Base-by-base conservation (phyloP, 768 basidiomycete species). In the Nidularia pulvinata region DNA sequence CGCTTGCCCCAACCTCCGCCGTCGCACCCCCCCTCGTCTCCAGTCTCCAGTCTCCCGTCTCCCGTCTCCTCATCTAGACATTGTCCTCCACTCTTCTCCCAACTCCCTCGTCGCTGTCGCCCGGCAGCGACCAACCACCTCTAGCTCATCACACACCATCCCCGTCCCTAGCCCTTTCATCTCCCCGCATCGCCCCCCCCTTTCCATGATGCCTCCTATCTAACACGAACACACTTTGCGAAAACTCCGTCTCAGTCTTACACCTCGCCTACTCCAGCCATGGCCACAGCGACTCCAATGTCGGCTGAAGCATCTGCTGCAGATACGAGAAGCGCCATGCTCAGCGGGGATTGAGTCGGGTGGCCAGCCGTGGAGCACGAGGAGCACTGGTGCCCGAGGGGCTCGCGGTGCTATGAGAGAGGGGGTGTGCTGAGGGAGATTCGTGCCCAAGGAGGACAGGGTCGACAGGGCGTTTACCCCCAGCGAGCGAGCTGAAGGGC, bases 231-330 rank as follows among this genome's bases (percentile, higher is more conserved):
- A 86, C 88, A 4, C 85, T 72, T 59, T 71, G 71, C 55, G 76
- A 83, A 33, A 89, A 59, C 14, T 86, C 87, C 16, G 86, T 88
- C 65, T 89, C 87, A 0, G 86, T 87, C 66, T 89, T 89, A 66
- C 81, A 89, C 55, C 84, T 69, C 25, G 84, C 86, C 33, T 80
- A 79, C 53, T 88, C 86, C 25, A 88, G 62, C 44, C 70, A 77
- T 0, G 85, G 85, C 60, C 82, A 77, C 56, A 57, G 47, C 44
- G 59, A 55, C 14, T 65, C 64, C 3, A 69, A 51, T 37, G 64
- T 65, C 33, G 72, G 69, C 53, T 70, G 71, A 39, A 83, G 58
- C 52, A 79, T 78, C 25, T 72, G 69, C 57, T 81, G 79, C 34
- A 85, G 64, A 48, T 65, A 19, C 19, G 19, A 19, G 19, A 19